These are phyloP conservation scores for Psilocybe cubensis DNA, from an alignment of 768 basidiomycete species.

Conservation along the genomic window DNA sequence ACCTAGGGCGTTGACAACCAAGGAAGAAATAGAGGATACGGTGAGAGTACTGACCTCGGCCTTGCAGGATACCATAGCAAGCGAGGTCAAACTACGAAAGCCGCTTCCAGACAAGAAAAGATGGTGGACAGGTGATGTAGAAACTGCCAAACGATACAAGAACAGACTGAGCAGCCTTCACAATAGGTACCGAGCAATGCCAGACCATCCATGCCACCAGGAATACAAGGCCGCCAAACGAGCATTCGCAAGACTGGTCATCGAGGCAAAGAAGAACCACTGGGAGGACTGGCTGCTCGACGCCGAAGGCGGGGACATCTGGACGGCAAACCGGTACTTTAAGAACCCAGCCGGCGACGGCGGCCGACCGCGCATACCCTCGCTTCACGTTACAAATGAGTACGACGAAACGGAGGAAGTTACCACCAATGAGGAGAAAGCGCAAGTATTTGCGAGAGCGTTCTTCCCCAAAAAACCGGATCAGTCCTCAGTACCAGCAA, in stretches of 20 bases:
- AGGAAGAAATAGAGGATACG: not conserved
- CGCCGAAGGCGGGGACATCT: not conserved
- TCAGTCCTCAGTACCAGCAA: not conserved
- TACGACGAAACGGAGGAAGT: slow-evolving; percentile 5
- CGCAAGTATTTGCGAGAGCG: not conserved
- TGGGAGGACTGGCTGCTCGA: slow-evolving; percentile 31
- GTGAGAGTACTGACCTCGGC: slow-evolving; percentile 3
- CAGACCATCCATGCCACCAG: slow-evolving; percentile 26
- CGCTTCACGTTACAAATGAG: slow-evolving; percentile 14
- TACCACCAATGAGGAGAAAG: slow-evolving; percentile 14
- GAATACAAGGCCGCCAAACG: slow-evolving; percentile 9
- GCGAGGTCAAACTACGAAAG: not conserved
- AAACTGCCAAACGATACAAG: slow-evolving; percentile 8
- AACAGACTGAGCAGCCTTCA: slow-evolving; percentile 16
- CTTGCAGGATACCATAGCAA: slow-evolving; percentile 11
- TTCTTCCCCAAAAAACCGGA: slow-evolving; percentile 18
- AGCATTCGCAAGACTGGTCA: slow-evolving; percentile 16
- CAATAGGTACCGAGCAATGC: not conserved
- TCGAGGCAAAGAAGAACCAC: slow-evolving; percentile 21
- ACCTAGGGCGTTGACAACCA: too few species aligned
- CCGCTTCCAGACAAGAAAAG: slow-evolving; percentile 9
- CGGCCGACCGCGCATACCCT: slow-evolving; percentile 23
- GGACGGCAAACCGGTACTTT: slow-evolving; percentile 25
- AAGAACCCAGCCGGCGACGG: slow-evolving; percentile 20
- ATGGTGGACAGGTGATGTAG: slow-evolving; percentile 31